Evolutionary conservation across 140 eudicot species (phyloP), one percentile per base, ranked within the genome.

Genomic region (Oenanthe javanica): DNA sequence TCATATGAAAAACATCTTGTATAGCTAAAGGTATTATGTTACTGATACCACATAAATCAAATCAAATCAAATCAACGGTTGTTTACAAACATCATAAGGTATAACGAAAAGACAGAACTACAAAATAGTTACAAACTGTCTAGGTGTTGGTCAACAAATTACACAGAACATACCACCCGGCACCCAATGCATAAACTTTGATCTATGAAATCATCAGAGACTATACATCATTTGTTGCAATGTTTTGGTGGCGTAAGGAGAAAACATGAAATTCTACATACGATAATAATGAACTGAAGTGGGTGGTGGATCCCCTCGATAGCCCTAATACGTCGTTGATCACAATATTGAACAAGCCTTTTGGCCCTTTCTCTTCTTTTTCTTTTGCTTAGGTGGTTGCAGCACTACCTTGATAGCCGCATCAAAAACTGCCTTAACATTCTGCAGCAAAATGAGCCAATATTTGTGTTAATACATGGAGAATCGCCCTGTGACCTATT

Each of bases 341-440:
- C 85, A 94, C 94, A 94, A 86, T 84, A 95, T 95, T 64, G 97
- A 92, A 82, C 99, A 95, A 9, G 92, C 96, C 84, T 95, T 95
- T 84, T 94, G 99, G 77, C 84, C 90, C 87, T 88, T 92, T 64
- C 90, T 92, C 81, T 92, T 92, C 97, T 95, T 95, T 66, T 92
- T 95, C 97, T 92, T 92, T 55, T 81, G 82, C 91, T 95, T 95
- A 52, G 97, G 99, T 77, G 99, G 99, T 83, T 88, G 93, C 72
- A 93, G 91, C 81, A 93, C 98, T 15, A 93, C 98, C 83, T 93
- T 93, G 79, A 93, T 93, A 57, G 98, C 98, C 55, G 92, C 94
- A 84, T 94, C 99, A 77, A 94, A 94, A 72, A 94, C 99, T 70
- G 86, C 90, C 89, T 95, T 95, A 82, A 95, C 99, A 79, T 95